phyloP scores from a whole-genome alignment of 2,329 filamentous ascomycete genomes.

The Elsinoe batatas region DNA sequence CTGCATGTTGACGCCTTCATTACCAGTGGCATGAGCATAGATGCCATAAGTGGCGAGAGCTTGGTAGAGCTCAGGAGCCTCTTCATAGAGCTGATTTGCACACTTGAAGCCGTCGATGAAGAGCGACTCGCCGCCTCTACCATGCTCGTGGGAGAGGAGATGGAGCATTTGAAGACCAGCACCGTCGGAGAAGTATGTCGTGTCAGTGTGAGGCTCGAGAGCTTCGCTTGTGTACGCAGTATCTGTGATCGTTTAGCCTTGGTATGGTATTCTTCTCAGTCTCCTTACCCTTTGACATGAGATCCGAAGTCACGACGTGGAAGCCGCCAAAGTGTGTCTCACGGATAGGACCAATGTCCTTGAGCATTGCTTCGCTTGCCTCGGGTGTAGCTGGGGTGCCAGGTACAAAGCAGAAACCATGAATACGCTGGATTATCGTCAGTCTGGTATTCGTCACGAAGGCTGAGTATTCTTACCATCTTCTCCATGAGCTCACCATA shows the following conservation, averaged over 20 bases:
- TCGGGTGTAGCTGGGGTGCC: slow-evolving; percentile 58
- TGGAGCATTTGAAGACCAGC: slow-evolving; percentile 89
- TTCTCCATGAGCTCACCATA: slow-evolving; percentile 21
- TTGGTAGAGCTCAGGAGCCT: slow-evolving; percentile 48
- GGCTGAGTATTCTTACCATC: slow-evolving; percentile 15
- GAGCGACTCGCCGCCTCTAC: slow-evolving; percentile 63
- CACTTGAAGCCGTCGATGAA: slow-evolving; percentile 81
- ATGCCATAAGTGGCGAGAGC: slow-evolving; percentile 49
- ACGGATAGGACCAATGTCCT: slow-evolving; percentile 76
- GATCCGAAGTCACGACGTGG: slow-evolving; percentile 82
- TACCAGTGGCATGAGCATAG: slow-evolving; percentile 77
- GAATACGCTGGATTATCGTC: slow-evolving; percentile 33
- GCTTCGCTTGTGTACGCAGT: slow-evolving; percentile 68
- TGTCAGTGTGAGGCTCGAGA: slow-evolving; percentile 83
- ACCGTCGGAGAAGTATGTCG: slow-evolving; percentile 89
- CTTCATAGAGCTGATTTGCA: slow-evolving; percentile 48
- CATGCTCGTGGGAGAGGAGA: slow-evolving; percentile 65
- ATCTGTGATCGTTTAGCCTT: slow-evolving; percentile 17
- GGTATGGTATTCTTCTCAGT: not conserved
- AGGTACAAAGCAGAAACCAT: slow-evolving; percentile 71
- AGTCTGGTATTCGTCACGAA: not conserved
- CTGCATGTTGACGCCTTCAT: slow-evolving; percentile 69
- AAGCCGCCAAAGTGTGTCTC: slow-evolving; percentile 79
- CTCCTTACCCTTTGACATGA: slow-evolving; percentile 54
- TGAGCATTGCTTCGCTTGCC: slow-evolving; percentile 63